These are phyloP conservation scores for Eutypa lata DNA, from an alignment of 2,329 filamentous ascomycete genomes.

Conservation along the genomic window DNA sequence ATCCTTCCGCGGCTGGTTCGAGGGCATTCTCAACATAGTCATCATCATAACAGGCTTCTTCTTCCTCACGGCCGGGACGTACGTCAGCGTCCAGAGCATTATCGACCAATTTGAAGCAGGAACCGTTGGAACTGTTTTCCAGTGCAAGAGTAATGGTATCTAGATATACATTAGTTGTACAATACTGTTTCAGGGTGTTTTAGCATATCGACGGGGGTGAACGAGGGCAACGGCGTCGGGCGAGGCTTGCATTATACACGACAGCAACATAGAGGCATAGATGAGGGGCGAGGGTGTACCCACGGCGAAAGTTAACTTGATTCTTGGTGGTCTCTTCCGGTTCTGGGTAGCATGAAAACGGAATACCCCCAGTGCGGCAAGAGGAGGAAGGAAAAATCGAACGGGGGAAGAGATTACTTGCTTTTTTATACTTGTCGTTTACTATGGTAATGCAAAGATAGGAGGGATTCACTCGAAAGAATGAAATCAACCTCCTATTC, in stretches of 20 bases:
- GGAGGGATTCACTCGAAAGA: not conserved
- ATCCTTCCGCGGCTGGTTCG: conserved; percentile 50
- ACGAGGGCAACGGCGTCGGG: not conserved
- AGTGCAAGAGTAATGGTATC: conserved; percentile 66
- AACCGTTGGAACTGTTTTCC: conserved; percentile 69
- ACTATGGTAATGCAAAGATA: not conserved
- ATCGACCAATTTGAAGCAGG: conserved; percentile 66
- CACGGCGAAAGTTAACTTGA: not conserved
- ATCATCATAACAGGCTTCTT: conserved; percentile 76
- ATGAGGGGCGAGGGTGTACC: not conserved
- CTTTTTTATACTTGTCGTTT: not conserved
- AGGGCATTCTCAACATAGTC: conserved; percentile 65
- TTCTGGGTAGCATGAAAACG: not conserved
- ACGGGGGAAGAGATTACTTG: not conserved
- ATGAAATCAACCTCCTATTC: not conserved
- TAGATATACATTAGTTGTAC: conserved; percentile 25
- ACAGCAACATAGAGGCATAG: not conserved
- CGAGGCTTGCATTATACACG: not conserved
- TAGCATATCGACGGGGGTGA: not conserved
- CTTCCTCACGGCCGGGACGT: conserved; percentile 80
- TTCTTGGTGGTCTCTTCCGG: not conserved
- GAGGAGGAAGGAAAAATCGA: not conserved
- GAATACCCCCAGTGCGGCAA: not conserved
- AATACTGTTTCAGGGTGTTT: conserved; percentile 7
- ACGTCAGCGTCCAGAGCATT: conserved; percentile 72